These are phyloP conservation scores for Globisporangium recalcitrans DNA, from an alignment of 352 stramenopile species.

Conservation along the genomic window DNA sequence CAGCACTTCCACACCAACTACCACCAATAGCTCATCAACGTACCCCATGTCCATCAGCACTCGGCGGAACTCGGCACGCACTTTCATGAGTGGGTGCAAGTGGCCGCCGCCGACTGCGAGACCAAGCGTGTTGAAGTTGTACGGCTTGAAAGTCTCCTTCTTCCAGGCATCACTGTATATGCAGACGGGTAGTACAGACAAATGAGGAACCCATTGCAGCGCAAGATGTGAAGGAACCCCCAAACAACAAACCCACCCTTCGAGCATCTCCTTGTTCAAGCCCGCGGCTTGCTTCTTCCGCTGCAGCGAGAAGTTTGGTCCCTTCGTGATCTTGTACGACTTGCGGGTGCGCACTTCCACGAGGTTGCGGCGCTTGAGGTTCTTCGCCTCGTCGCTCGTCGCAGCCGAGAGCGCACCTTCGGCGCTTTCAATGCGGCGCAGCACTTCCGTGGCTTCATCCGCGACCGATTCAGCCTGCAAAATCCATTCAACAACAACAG, in stretches of 20 bases:
- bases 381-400: slow-evolving; percentile 68
- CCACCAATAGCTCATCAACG: slow-evolving; percentile 6
- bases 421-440: slow-evolving; percentile 73
- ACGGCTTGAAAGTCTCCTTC: slow-evolving; percentile 96
- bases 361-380: slow-evolving; percentile 80
- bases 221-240: neutral
- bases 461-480: slow-evolving; percentile 41
- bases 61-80: slow-evolving; percentile 96
- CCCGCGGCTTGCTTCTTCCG: slow-evolving; percentile 96
- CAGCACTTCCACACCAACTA: neutral
- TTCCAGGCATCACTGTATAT: slow-evolving; percentile 87
- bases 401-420: slow-evolving; percentile 62
- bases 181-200: neutral
- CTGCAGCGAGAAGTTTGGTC: slow-evolving; percentile 89
- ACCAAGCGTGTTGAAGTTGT: slow-evolving; percentile 98
- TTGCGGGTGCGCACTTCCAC: slow-evolving; percentile 87
- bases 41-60: slow-evolving; percentile 99
- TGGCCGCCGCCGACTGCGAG: slow-evolving; percentile 93
- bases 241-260: slow-evolving; percentile 49
- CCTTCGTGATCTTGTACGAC: slow-evolving; percentile 93
- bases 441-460: slow-evolving; percentile 78
- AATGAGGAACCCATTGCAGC: neutral
- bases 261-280: slow-evolving; percentile 98
- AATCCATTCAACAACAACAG: neutral
- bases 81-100: slow-evolving; percentile 97